A percentile compares a stretch with the other conserved stretches of the same genome.
Conservation (phyloP, 192 early-diverging fungal genomes). For the Coemansia pectinata region DNA sequence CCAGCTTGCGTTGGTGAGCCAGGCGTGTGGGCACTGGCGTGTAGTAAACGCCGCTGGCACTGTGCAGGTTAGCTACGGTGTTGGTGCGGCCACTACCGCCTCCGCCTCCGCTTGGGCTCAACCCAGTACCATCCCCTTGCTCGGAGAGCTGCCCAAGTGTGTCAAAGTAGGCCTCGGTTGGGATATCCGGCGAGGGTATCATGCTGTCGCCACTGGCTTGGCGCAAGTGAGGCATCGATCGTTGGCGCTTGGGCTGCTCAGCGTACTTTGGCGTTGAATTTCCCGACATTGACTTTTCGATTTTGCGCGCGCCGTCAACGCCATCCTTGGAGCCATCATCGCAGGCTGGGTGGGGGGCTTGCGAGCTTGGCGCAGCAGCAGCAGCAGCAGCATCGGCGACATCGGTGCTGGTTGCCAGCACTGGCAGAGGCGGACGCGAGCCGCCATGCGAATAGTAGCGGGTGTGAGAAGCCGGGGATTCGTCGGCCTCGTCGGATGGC, state of each 20-base stretch:
- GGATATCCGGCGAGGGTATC: conserved; percentile 15
- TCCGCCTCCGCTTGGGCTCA: conserved; percentile 1
- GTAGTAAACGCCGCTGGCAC: conserved; percentile 33
- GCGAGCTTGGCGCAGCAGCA: neutral
- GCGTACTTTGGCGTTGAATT: neutral
- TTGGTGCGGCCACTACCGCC: neutral
- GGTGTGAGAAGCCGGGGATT: conserved; percentile 4
- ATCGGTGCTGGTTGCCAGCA: conserved; percentile 1
- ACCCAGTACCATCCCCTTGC: neutral
- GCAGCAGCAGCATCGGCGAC: neutral
- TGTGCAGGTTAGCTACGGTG: conserved; percentile 6
- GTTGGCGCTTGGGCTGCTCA: conserved; percentile 36
- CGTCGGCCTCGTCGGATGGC: conserved; percentile 3
- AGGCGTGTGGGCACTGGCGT: conserved; percentile 36
- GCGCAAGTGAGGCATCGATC: conserved; percentile 53
- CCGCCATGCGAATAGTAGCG: conserved; percentile 30
- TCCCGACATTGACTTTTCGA: neutral
- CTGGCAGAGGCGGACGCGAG: conserved; percentile 20
- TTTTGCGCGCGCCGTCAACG: neutral
- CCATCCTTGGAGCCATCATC: neutral
- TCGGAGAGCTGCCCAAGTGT: conserved; percentile 10
- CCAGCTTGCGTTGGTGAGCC: conserved; percentile 23
- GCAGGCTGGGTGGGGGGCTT: neutral
- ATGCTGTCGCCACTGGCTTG: conserved; percentile 23
- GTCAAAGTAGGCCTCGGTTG: conserved; percentile 47